Evolutionary conservation across 805 yeast genomes (phyloP).

Genomic region (Phaffomyces opuntiae): DNA sequence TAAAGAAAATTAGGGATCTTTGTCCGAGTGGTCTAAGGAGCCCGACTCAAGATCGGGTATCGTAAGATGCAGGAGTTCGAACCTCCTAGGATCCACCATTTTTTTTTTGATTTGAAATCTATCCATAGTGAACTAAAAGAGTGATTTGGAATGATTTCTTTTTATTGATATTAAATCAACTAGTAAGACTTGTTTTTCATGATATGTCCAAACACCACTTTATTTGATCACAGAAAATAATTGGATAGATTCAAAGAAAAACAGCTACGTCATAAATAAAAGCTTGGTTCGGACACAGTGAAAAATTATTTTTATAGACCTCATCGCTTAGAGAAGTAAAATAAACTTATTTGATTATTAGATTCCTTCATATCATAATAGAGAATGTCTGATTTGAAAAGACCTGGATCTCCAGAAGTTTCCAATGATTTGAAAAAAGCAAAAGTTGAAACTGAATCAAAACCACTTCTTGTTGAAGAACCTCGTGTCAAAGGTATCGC

Average conservation of each 20-base stretch:
- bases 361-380: too few species aligned
- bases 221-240: too few species aligned
- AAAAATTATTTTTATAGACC: background rate
- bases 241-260: too few species aligned
- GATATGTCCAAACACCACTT: too few species aligned
- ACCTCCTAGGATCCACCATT: conserved; percentile 10
- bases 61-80: conserved; percentile 11
- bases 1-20: conserved; percentile 1
- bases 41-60: conserved; percentile 11
- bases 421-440: background rate
- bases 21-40: conserved; percentile 13
- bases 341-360: background rate
- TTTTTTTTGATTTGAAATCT: background rate
- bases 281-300: background rate
- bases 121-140: too few species aligned
- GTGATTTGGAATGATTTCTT: too few species aligned
- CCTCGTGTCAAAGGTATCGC: conserved; percentile 49
- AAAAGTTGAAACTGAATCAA: too few species aligned
- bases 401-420: conserved; percentile 15
- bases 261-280: too few species aligned
- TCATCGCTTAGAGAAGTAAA: background rate
- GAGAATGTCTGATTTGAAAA: conserved; percentile 8
- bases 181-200: too few species aligned
- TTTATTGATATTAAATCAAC: too few species aligned
- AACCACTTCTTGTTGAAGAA: conserved; percentile 4